Evolutionary conservation across 345 rosid species (phyloP).

Genomic region (Acer negundo): DNA sequence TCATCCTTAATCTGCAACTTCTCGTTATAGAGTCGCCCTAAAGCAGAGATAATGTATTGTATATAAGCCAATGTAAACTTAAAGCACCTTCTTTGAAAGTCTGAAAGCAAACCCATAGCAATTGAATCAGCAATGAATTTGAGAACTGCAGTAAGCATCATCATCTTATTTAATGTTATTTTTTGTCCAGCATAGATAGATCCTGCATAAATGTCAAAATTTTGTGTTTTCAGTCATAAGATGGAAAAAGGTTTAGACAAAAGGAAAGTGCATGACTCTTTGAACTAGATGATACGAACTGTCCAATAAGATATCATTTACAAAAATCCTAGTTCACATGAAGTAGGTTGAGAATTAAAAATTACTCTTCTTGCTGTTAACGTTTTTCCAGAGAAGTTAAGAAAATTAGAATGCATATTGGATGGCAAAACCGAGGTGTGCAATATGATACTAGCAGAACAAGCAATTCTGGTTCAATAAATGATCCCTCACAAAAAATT

Average conservation of each 20-base stretch:
- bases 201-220: slow-evolving; percentile 39
- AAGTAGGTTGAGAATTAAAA: neutral
- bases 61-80: slow-evolving; percentile 57
- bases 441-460: neutral
- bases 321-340: neutral
- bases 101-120: slow-evolving; percentile 54
- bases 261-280: neutral
- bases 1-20: slow-evolving; percentile 50
- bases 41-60: slow-evolving; percentile 41
- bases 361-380: neutral
- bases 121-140: slow-evolving; percentile 66
- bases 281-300: neutral
- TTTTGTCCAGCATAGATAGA: slow-evolving; percentile 33
- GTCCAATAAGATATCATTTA: neutral
- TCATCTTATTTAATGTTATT: slow-evolving; percentile 44
- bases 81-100: slow-evolving; percentile 44
- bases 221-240: slow-evolving; percentile 6
- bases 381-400: neutral
- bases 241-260: neutral
- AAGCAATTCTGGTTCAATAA: neutral
- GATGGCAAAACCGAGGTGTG: neutral
- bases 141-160: slow-evolving; percentile 65
- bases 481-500: neutral
- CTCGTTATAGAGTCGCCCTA: slow-evolving; percentile 38
- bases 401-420: neutral